A percentile compares a stretch with the other conserved stretches of the same genome.
Evolutionary conservation across 768 basidiomycete genomes (phyloP).

Genomic region (Dictyophora rubrovolvata): DNA sequence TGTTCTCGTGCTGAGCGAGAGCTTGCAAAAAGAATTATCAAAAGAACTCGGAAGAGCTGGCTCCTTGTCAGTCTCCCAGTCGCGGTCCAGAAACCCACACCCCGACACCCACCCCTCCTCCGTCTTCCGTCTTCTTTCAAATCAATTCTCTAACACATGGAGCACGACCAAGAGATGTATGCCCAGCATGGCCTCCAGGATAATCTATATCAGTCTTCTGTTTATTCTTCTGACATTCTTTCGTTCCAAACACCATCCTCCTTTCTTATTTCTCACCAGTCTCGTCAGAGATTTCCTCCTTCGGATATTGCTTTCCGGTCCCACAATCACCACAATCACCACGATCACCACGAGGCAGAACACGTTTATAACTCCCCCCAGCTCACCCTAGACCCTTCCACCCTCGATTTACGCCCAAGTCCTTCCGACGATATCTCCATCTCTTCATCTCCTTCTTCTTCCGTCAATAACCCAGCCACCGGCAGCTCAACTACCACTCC

Average conservation of each 20-base stretch:
- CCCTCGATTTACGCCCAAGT: constrained; percentile 9
- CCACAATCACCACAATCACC: constrained; percentile 2
- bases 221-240: constrained; percentile 5
- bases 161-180: constrained; percentile 9
- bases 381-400: constrained; percentile 10
- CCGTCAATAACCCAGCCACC: background rate
- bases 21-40: background rate
- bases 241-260: constrained; percentile 3
- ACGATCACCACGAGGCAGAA: constrained; percentile 6
- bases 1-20: too few species aligned
- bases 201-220: background rate
- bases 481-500: background rate
- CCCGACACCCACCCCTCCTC: too few species aligned
- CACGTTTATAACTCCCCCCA: constrained; percentile 11
- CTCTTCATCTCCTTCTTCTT: background rate
- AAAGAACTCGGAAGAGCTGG: background rate
- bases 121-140: background rate
- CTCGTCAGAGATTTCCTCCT: constrained; percentile 3
- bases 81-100: too few species aligned
- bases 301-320: constrained; percentile 5
- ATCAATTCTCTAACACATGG: constrained; percentile 1
- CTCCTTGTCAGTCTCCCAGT: background rate
- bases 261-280: background rate
- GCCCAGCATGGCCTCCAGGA: constrained; percentile 5
- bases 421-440: background rate